A percentile compares a stretch with the other conserved stretches of the same genome.
phyloP scores from a whole-genome alignment of 2,329 filamentous ascomycete species.

The Sporothrix curviconia region DNA sequence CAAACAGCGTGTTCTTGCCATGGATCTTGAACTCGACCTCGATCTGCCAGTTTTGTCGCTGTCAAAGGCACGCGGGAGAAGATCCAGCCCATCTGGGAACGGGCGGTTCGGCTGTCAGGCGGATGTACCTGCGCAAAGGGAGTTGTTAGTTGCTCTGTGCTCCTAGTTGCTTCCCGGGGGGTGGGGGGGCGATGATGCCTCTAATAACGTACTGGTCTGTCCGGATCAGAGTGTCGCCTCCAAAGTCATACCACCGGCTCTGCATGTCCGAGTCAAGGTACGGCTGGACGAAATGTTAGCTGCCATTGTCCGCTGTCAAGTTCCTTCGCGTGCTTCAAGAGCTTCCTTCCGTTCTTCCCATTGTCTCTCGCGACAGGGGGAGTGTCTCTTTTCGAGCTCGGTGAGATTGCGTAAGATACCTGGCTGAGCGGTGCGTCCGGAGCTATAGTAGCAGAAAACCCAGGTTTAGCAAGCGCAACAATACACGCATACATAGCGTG shows the following conservation, averaged over 20 bases:
- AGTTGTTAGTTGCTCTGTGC: background rate
- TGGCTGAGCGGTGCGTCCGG: constrained; percentile 74
- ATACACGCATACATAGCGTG: background rate
- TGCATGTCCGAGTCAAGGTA: constrained; percentile 98
- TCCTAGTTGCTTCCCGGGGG: no score
- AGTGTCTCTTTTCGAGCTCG: background rate
- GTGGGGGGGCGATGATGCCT: no score
- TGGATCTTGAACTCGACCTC: constrained; percentile 93
- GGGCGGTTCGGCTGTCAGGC: constrained; percentile 83
- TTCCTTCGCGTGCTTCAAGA: background rate
- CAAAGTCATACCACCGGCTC: constrained; percentile 98
- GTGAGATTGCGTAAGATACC: constrained; percentile 55
- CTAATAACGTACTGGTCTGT: constrained; percentile 58
- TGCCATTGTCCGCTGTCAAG: background rate
- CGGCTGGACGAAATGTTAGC: constrained; percentile 49
- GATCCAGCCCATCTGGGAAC: constrained; percentile 85
- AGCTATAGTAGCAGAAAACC: constrained; percentile 46
- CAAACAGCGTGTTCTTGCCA: constrained; percentile 82
- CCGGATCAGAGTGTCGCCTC: constrained; percentile 82
- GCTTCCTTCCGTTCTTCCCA: background rate
- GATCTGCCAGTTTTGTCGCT: constrained; percentile 97
- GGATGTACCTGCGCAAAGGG: constrained; percentile 71
- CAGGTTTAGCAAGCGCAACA: constrained; percentile 14
- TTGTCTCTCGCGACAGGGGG: no score
- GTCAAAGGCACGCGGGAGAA: constrained; percentile 92